Base-by-base conservation (phyloP, 2,329 filamentous ascomycete genomes). In the Ophiostoma ulmi region DNA sequence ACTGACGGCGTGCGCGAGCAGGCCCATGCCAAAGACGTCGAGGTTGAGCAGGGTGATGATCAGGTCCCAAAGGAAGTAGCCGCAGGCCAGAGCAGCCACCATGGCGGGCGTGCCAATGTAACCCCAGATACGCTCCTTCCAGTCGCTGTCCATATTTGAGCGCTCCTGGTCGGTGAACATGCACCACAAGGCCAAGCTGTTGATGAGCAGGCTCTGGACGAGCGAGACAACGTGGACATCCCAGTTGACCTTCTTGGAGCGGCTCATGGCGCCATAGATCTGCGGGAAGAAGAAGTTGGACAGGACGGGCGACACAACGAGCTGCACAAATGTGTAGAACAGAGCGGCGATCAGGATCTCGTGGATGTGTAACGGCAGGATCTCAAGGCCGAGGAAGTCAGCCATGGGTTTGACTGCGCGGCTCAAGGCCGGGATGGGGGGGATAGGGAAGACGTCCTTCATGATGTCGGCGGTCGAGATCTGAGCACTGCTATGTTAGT, bases 51-150 rank as follows among this genome's bases (percentile, higher is more conserved):
- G 80, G 61, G 91, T 93, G 73, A 93, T 85, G 74, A 88, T 81
- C 68, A 95, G 79, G 77, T 96, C 92, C 91, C 91, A 96, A 68
- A 94, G 79, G 77, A 96, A 96, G 78, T 96, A 96, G 11, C 92
- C 92, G 31, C 88, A 84, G 1, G 91, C 92, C 75, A 94, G 84
- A 11, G 88, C 90, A 79, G 93, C 91, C 70, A 94, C 86, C 82
- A 94, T 85, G 63, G 89, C 91, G 41, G 84, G 83, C 20, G 85
- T 86, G 39, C 90, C 90, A 8, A 88, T 91, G 77, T 96, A 95
- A 39, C 91, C 92, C 86, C 90, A 94, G 35, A 95, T 82, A 39
- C 90, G 86, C 77, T 89, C 87, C 75, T 88, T 83, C 81, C 85
- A 87, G 72, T 71, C 68, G 64, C 6, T 52, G 75, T 86, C 82